Percentiles rank a stretch among this genome's conserved stretches.
These are phyloP conservation scores for Phyllosticta citrichinensis DNA, from an alignment of 2,329 filamentous ascomycete species.

Conservation along the genomic window DNA sequence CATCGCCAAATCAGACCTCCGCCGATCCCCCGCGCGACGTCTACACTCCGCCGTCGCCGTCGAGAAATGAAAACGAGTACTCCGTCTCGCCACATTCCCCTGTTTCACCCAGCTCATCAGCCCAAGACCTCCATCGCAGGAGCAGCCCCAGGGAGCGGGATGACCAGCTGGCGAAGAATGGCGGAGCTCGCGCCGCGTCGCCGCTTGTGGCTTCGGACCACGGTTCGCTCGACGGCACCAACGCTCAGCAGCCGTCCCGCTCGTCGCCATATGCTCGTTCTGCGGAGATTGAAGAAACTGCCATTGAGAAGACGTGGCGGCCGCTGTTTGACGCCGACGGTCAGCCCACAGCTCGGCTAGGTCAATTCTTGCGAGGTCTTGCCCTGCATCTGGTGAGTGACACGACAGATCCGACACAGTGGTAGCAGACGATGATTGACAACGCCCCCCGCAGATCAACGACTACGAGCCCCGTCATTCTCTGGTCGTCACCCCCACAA, in stretches of 20 bases:
- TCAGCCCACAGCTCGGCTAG: slow-evolving; percentile 56
- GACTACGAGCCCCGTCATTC: slow-evolving; percentile 57
- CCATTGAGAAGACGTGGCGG: slow-evolving; percentile 63
- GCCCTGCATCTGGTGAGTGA: slow-evolving; percentile 59
- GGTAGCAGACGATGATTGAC: neutral
- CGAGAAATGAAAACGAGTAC: slow-evolving; percentile 19
- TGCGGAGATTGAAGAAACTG: slow-evolving; percentile 26
- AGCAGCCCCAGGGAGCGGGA: slow-evolving; percentile 7
- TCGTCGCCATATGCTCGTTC: slow-evolving; percentile 17
- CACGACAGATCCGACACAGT: neutral
- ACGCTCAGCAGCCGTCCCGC: neutral
- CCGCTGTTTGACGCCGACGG: slow-evolving; percentile 60
- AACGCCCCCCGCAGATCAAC: slow-evolving; percentile 44
- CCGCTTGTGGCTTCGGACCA: slow-evolving; percentile 4
- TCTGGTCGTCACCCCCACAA: slow-evolving; percentile 64
- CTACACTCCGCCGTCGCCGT: slow-evolving; percentile 48
- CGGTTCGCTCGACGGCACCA: slow-evolving; percentile 4
- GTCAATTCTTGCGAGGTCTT: slow-evolving; percentile 62
- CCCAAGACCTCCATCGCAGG: neutral
- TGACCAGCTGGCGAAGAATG: slow-evolving; percentile 21
- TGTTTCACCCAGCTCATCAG: neutral
- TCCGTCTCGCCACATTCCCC: slow-evolving; percentile 27
- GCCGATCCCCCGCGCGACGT: slow-evolving; percentile 38
- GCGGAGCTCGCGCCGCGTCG: slow-evolving; percentile 16
- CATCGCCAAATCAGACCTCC: slow-evolving; percentile 24